Evolutionary conservation across 345 rosid species (phyloP).

Genomic region (Arabis hirsuta): DNA sequence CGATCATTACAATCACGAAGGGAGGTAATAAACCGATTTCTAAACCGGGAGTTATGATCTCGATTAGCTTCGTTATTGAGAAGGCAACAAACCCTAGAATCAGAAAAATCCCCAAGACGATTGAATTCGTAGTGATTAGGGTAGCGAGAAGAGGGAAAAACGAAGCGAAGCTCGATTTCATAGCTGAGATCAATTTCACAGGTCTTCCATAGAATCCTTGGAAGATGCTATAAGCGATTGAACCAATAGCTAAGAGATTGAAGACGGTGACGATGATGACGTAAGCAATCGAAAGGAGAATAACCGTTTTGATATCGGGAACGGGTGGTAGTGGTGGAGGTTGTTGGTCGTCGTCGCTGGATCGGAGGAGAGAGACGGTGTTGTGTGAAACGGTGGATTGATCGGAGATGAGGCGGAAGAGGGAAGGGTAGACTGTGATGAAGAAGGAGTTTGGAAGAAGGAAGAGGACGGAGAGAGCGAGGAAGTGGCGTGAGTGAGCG

Average conservation of each 20-base stretch:
- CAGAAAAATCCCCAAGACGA: conserved; percentile 39
- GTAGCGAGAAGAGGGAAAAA: conserved; percentile 63
- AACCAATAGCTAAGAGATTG: conserved; percentile 56
- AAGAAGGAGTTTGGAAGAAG: conserved; percentile 74
- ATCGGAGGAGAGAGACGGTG: conserved; percentile 34
- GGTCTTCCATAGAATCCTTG: conserved; percentile 90
- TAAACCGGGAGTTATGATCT: conserved; percentile 39
- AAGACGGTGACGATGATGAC: conserved; percentile 42
- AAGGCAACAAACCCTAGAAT: conserved; percentile 40
- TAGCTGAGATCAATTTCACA: conserved; percentile 61
- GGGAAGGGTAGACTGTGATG: conserved; percentile 55
- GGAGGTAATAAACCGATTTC: conserved; percentile 30
- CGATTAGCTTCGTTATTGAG: conserved; percentile 32
- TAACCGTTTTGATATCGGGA: conserved; percentile 1
- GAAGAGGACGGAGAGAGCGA: conserved; percentile 83
- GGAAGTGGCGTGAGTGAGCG: conserved; percentile 89
- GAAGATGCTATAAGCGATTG: conserved; percentile 66
- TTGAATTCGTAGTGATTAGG: conserved; percentile 26
- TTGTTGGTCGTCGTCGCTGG: conserved; percentile 7
- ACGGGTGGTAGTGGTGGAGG: not conserved
- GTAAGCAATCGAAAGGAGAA: conserved; percentile 40
- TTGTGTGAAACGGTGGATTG: conserved; percentile 40
- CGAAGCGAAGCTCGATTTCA: conserved; percentile 60
- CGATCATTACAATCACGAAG: conserved; percentile 14
- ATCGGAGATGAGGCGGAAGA: conserved; percentile 50